Evolutionary conservation across 441 rosid genomes (phyloP), one percentile per base, ranked within the genome.

Genomic region (Bruguiera hainesii): DNA sequence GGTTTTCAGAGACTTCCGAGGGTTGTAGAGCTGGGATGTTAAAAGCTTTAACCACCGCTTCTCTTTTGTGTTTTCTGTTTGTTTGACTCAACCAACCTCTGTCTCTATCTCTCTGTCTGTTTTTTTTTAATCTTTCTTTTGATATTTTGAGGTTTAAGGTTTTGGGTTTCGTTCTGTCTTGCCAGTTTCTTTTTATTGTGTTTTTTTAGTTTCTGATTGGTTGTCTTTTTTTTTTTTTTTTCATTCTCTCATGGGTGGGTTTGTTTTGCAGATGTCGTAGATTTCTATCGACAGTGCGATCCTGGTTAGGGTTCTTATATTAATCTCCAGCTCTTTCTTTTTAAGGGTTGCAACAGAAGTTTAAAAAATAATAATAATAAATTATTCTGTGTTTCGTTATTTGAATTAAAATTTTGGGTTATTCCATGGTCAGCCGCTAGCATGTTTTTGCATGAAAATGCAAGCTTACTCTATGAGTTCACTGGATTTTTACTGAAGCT

Each of bases 231-330:
- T 7, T 23, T 20, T 30, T n/a, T 35, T 35, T 35, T 6, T 10
- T 37, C 1, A 1, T 9, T 37, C 2, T 9, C 5, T 30, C 31
- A 2, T 35, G 39, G 39, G 39, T 65, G 42, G 23, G 26, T 21
- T 37, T 7, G 10, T 46, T 30, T 69, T 71, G 85, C 88, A 90
- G 97, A 90, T 78, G 91, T 81, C 28, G 79, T 80, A 53, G 84
- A 85, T 64, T 90, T 90, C 53, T 84, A 75, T 60, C 75, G 78
- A 62, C 86, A 79, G 87, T 85, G 93, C 71, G 91, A 88, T 83
- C 97, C 97, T 75, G 93, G 95, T 88, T 67, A 83, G 95, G 73
- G 66, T 70, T 76, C 63, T 42, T 59, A 3, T 56, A 42, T 26
- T 51, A 18, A 42, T 56, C 20, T 46, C 35, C 4, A 28, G 28